Conservation (phyloP, 768 basidiomycete species). For the Cantharellus anzutake region DNA sequence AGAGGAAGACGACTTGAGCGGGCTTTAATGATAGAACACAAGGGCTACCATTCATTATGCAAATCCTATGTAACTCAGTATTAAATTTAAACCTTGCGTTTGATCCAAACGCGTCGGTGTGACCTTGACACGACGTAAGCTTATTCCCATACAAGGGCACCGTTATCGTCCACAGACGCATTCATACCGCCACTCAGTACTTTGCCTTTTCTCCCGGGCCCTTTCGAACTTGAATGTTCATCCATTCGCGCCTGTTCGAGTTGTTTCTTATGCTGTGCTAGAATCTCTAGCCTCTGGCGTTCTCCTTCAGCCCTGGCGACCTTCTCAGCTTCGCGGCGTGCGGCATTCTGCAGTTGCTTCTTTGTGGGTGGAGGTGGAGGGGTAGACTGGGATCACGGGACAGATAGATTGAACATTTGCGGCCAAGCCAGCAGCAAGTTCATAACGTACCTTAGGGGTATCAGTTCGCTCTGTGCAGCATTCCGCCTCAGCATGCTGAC, state of each 20-base stretch:
- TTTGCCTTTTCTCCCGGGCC: not conserved
- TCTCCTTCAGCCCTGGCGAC: slow-evolving; percentile 37
- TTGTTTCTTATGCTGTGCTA: slow-evolving; percentile 43
- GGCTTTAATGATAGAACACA: not conserved
- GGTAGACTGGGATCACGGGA: not conserved
- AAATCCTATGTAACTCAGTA: not conserved
- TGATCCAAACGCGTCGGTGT: no score
- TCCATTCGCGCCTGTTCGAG: slow-evolving; percentile 34
- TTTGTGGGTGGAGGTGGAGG: slow-evolving; percentile 34
- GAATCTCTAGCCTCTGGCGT: slow-evolving; percentile 25
- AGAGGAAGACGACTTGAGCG: not conserved
- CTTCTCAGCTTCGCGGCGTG: slow-evolving; percentile 37
- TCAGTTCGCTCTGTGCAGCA: no score
- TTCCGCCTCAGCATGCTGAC: no score
- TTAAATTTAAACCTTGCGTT: no score
- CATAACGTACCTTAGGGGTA: no score
- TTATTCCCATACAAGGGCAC: slow-evolving; percentile 11
- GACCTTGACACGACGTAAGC: no score
- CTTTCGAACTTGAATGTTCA: slow-evolving; percentile 13
- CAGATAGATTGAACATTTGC: no score
- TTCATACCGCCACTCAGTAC: slow-evolving; percentile 12
- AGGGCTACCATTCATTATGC: not conserved
- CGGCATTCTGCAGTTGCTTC: slow-evolving; percentile 49
- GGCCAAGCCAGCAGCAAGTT: no score
- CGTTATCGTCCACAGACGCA: slow-evolving; percentile 9